Evolutionary conservation across 202 grass and related monocot species (phyloP).

Genomic region (Carex arenaria): DNA sequence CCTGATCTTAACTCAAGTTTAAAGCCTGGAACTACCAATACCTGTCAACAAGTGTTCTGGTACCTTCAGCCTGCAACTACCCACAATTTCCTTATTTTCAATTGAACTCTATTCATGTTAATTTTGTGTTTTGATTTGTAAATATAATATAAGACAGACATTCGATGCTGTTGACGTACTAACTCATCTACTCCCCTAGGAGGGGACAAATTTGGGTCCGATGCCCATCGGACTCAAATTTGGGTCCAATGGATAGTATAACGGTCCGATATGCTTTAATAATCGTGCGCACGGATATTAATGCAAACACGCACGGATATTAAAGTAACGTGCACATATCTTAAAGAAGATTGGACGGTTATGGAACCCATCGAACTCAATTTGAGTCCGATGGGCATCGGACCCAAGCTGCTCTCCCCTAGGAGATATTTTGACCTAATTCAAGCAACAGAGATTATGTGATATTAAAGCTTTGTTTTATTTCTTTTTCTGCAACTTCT

Average conservation of each 20-base stretch:
- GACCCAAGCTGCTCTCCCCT: no score
- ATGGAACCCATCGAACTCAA: no score
- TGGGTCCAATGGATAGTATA: no score
- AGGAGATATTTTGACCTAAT: no score
- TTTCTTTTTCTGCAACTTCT: neutral
- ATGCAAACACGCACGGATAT: no score
- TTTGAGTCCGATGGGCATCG: no score
- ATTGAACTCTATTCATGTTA: neutral
- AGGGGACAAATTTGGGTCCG: no score
- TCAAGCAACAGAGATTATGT: neutral
- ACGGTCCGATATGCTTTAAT: no score
- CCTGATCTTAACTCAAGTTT: neutral
- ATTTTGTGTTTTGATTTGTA: constrained; percentile 18
- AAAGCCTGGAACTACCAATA: neutral
- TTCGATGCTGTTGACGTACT: constrained; percentile 98
- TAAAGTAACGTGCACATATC: no score
- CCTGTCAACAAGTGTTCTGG: neutral
- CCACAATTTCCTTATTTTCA: neutral
- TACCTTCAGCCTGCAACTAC: neutral
- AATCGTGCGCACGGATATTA: no score
- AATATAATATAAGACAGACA: constrained; percentile 51
- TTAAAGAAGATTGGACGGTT: no score
- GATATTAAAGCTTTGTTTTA: neutral
- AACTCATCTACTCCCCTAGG: constrained; percentile 97
- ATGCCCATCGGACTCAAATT: no score